Evolutionary conservation across 176 grass and related monocot genomes (phyloP).

Genomic region (Triticum dicoccoides): DNA sequence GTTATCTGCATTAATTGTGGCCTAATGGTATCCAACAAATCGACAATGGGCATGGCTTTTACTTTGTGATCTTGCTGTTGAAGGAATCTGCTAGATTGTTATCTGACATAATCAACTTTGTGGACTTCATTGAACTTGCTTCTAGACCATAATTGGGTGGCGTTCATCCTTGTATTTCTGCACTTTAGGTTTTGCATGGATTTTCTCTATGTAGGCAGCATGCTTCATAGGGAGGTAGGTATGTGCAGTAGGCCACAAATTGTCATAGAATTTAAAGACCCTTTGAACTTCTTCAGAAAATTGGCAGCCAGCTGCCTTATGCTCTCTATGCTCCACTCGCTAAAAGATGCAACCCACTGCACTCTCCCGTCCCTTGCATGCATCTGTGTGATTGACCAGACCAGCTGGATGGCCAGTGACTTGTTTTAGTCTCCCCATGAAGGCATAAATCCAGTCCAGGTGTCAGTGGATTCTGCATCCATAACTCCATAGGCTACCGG

Average conservation of each 20-base stretch:
- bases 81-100: neutral
- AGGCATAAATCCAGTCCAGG: neutral
- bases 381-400: neutral
- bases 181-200: neutral
- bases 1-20: no score
- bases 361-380: neutral
- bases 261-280: neutral
- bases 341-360: neutral
- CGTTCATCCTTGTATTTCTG: neutral
- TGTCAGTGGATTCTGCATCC: neutral
- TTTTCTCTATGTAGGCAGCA: conserved; percentile 1
- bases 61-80: neutral
- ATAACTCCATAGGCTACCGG: neutral
- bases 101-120: neutral
- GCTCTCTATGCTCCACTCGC: neutral
- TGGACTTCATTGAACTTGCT: neutral
- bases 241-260: neutral
- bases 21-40: neutral
- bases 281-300: neutral
- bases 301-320: neutral
- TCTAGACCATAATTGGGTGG: neutral
- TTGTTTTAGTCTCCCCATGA: neutral
- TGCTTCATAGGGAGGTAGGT: neutral
- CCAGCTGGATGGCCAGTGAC: neutral
- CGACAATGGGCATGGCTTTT: neutral